Percentiles rank a stretch among this genome's conserved stretches.
Conservation (phyloP, 208 protist species). For the Phytomonas sp. region DNA sequence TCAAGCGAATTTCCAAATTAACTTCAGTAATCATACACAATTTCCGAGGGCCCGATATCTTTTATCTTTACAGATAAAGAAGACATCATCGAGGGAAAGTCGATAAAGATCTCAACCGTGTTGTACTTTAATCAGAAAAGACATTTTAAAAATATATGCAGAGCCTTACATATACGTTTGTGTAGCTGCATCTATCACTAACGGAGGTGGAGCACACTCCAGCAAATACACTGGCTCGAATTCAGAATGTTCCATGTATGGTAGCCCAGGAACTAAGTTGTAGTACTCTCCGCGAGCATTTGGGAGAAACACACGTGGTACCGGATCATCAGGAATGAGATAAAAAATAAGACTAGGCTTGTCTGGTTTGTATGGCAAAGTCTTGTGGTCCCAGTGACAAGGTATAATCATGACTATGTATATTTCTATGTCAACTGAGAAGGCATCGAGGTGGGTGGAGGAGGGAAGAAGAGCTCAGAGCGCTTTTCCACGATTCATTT, state of each 20-base stretch:
- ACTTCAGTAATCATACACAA: not conserved
- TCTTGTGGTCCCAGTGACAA: constrained; percentile 59
- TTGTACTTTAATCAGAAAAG: constrained; percentile 10
- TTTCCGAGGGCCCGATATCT: not conserved
- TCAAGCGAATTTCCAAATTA: not conserved
- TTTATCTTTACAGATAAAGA: not conserved
- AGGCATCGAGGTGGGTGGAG: not conserved
- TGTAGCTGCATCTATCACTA: constrained; percentile 10
- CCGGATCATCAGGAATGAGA: constrained; percentile 51
- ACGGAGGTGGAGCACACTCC: constrained; percentile 46
- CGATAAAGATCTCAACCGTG: not conserved
- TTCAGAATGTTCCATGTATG: constrained; percentile 50
- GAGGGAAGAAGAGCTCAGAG: not conserved
- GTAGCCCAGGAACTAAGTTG: constrained; percentile 55
- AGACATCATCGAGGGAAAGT: not conserved
- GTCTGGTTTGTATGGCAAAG: constrained; percentile 48
- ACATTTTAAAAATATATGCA: constrained; percentile 14
- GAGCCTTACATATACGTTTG: constrained; percentile 3
- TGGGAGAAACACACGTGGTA: constrained; percentile 53
- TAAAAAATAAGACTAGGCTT: constrained; percentile 72
- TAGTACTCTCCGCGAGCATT: constrained; percentile 71
- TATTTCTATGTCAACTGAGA: constrained; percentile 2
- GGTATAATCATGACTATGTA: constrained; percentile 8
- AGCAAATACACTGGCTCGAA: constrained; percentile 22
- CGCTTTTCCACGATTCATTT: not conserved